Base-by-base conservation (phyloP, 1,139 yeast species). In the Yamadazyma blattariae region DNA sequence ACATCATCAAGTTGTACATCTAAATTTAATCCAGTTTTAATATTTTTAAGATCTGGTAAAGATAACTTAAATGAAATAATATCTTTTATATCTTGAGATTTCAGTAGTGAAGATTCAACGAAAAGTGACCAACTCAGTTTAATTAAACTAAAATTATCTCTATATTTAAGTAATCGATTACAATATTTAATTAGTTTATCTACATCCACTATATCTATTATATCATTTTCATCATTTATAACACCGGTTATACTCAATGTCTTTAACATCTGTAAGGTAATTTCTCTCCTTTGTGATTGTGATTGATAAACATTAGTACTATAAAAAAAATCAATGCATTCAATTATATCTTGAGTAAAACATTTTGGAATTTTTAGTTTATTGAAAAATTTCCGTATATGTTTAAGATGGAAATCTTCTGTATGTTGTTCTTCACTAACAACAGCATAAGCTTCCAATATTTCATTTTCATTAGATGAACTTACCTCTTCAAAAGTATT, bases 181-280 rank as follows among this genome's bases (percentile, higher is more conserved):
- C 53, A 41, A 34, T 61, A 52, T 18, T 38, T 32, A 9, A 67
- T 50, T 18, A 69, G 51, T 44, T 69, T 70, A 38, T 69, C 74
- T 23, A 69, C 54, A 44, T 70, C 75, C 5, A 70, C 51, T 2
- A 69, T 56, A 41, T 69, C 76, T 4, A 68, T 49, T 10, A 64
- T 50, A 15, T 57, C 58, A 17, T 46, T 44, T 2, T 51, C 37
- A 9, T 47, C 45, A 7, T 37, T 40, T 2, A 48, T 36, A 4
- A 43, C 34, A 4, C 51, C 35, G 9, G 66, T 54, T 18, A 68
- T 53, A 2, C 74, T 67, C 35, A 54, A 59, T 6, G 60, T 52
- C 30, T 45, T 43, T 11, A 68, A 45, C 36, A 69, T 46, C 33
- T 55, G 60, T 2, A 44, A 25, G 1, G 61, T 52, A 4, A 57